Conservation (phyloP, 768 basidiomycete genomes). For the Hypholoma sublateritium region DNA sequence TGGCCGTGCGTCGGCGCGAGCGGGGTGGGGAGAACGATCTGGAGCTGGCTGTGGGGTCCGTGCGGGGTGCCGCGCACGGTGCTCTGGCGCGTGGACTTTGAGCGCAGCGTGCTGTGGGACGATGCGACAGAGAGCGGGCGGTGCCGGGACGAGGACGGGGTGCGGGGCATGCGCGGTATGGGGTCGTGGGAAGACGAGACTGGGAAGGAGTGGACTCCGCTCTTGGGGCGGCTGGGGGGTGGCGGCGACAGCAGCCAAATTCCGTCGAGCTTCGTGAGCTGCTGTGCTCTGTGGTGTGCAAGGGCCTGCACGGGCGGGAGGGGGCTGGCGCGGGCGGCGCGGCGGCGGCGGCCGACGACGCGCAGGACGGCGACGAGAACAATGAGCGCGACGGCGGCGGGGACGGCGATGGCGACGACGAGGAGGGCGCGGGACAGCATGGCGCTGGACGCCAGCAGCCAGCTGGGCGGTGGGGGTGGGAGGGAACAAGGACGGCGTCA, state of each 20-base stretch:
- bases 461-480: not conserved
- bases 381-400: slow-evolving; percentile 39
- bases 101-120: slow-evolving; percentile 26
- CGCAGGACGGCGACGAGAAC: slow-evolving; percentile 36
- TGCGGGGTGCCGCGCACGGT: slow-evolving; percentile 62
- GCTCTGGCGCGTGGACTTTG: slow-evolving; percentile 29
- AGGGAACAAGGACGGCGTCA: not conserved
- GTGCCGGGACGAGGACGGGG: slow-evolving; percentile 13
- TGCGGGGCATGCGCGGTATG: slow-evolving; percentile 3
- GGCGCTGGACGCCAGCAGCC: not conserved
- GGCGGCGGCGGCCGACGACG: slow-evolving; percentile 32
- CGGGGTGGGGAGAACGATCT: slow-evolving; percentile 69
- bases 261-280: slow-evolving; percentile 38
- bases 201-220: slow-evolving; percentile 31
- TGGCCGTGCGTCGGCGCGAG: slow-evolving; percentile 35
- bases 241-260: slow-evolving; percentile 17
- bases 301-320: slow-evolving; percentile 68
- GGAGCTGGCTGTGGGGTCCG: slow-evolving; percentile 55
- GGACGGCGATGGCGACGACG: slow-evolving; percentile 50
- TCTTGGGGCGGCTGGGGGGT: slow-evolving; percentile 16
- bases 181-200: slow-evolving; percentile 14
- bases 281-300: slow-evolving; percentile 57
- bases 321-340: slow-evolving; percentile 36
- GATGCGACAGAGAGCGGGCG: slow-evolving; percentile 40
- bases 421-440: slow-evolving; percentile 35